Evolutionary conservation across 345 rosid species (phyloP).

Genomic region (Erysimum cheiranthoides): DNA sequence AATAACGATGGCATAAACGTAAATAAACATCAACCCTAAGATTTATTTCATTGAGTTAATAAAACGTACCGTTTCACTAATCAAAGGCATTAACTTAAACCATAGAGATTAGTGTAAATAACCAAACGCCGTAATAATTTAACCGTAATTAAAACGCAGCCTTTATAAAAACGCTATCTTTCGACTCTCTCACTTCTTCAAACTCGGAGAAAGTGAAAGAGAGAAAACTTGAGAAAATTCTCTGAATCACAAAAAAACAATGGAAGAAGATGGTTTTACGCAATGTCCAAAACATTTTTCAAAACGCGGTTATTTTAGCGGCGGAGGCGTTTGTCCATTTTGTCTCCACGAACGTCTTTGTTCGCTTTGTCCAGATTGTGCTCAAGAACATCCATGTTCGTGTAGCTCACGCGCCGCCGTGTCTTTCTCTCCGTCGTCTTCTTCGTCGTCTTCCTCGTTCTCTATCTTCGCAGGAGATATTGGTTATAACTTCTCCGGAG

Average conservation of each 20-base stretch:
- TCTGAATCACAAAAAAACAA: slow-evolving; percentile 31
- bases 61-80: slow-evolving; percentile 23
- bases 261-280: slow-evolving; percentile 74
- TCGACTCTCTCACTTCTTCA: slow-evolving; percentile 20
- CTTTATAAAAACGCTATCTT: slow-evolving; percentile 9
- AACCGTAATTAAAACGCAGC: slow-evolving; percentile 36
- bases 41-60: too few species aligned
- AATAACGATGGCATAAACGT: slow-evolving; percentile 31
- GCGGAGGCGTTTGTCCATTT: slow-evolving; percentile 79
- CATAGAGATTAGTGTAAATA: background rate
- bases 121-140: slow-evolving; percentile 38
- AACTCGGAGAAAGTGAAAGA: slow-evolving; percentile 23
- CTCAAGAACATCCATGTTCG: slow-evolving; percentile 69
- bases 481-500: slow-evolving; percentile 19
- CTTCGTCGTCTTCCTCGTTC: slow-evolving; percentile 56
- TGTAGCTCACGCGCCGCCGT: slow-evolving; percentile 58
- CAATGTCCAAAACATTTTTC: slow-evolving; percentile 78
- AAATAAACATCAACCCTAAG: slow-evolving; percentile 1
- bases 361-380: slow-evolving; percentile 86
- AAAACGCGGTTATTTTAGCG: slow-evolving; percentile 50
- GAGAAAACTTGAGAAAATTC: background rate
- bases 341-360: slow-evolving; percentile 84
- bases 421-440: slow-evolving; percentile 54
- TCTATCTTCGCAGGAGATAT: slow-evolving; percentile 48
- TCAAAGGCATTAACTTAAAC: slow-evolving; percentile 27